A percentile compares a stretch with the other conserved stretches of the same genome.
phyloP scores from a whole-genome alignment of 2,329 filamentous ascomycete species.

The Capronia americana region DNA sequence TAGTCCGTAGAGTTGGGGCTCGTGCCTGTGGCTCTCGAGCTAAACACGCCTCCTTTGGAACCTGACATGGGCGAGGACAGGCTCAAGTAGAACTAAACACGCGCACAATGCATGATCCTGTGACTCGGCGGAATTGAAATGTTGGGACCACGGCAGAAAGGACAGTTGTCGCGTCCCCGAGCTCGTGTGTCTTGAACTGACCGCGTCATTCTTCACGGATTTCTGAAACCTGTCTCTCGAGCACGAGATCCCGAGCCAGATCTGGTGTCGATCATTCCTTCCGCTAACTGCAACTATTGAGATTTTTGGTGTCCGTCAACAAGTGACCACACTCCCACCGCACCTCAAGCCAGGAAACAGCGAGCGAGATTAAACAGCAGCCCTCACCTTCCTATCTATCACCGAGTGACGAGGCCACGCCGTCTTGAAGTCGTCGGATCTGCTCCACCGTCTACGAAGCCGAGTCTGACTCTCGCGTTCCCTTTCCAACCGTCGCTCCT shows the following conservation, averaged over 20 bases:
- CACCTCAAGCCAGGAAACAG: background rate
- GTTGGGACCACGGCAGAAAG: background rate
- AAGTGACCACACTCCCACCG: background rate
- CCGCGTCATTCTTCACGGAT: background rate
- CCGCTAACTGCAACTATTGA: background rate
- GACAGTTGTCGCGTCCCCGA: slow-evolving; percentile 1
- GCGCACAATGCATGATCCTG: slow-evolving; percentile 2
- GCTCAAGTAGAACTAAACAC: background rate
- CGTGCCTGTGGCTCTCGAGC: background rate
- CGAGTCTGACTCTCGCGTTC: background rate
- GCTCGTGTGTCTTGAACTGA: background rate
- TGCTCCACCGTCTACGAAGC: background rate
- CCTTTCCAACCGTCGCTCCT: background rate
- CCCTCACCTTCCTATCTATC: background rate
- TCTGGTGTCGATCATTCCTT: slow-evolving; percentile 14
- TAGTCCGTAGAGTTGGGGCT: slow-evolving; percentile 1
- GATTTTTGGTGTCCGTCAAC: background rate
- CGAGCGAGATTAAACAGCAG: background rate
- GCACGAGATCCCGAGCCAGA: slow-evolving; percentile 7
- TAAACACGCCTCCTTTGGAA: background rate
- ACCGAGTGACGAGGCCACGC: background rate
- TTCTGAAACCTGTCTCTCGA: background rate
- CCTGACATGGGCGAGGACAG: background rate
- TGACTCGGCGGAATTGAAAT: background rate
- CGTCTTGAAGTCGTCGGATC: background rate